These are phyloP conservation scores for Macrophomina pseudophaseolina DNA, from an alignment of 2,329 filamentous ascomycete species.

Conservation along the genomic window DNA sequence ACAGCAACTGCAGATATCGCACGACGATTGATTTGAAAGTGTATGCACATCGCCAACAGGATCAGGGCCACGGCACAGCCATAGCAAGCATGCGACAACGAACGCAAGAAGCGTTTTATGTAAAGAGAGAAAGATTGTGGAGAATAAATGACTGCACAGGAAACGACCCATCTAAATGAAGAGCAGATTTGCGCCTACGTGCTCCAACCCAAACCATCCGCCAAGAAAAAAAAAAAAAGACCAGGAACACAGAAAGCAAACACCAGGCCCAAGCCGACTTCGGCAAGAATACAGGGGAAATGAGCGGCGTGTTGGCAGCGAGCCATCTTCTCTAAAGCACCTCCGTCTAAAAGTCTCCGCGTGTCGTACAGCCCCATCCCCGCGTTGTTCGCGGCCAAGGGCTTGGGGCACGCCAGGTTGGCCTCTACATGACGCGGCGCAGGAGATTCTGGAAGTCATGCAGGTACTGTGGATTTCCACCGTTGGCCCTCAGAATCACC, in stretches of 20 bases:
- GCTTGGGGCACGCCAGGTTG: too few relatives aligned
- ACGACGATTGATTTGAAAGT: not conserved
- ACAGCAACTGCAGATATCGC: too few relatives aligned
- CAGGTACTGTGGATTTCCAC: not conserved
- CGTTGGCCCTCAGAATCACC: not conserved
- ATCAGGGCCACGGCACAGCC: not conserved
- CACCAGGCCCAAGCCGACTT: too few relatives aligned
- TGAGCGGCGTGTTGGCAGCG: slow-evolving; percentile 8
- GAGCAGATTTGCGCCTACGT: not conserved
- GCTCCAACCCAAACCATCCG: not conserved
- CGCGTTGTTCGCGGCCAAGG: too few relatives aligned
- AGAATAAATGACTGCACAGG: not conserved
- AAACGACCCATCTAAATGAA: too few relatives aligned
- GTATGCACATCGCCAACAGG: not conserved
- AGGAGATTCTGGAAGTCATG: not conserved
- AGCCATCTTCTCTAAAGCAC: slow-evolving; percentile 6
- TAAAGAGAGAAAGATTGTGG: not conserved
- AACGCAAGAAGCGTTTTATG: not conserved
- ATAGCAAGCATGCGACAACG: not conserved
- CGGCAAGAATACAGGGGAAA: not conserved
- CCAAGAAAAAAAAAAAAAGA: not conserved
- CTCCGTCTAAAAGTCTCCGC: not conserved
- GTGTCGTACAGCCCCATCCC: too few relatives aligned
- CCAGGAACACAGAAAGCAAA: not conserved
- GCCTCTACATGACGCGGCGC: too few relatives aligned